Percentiles rank a stretch among this genome's conserved stretches.
These are phyloP conservation scores for Pichia sp. DNA, from an alignment of 1,139 yeast genomes.

Conservation along the genomic window DNA sequence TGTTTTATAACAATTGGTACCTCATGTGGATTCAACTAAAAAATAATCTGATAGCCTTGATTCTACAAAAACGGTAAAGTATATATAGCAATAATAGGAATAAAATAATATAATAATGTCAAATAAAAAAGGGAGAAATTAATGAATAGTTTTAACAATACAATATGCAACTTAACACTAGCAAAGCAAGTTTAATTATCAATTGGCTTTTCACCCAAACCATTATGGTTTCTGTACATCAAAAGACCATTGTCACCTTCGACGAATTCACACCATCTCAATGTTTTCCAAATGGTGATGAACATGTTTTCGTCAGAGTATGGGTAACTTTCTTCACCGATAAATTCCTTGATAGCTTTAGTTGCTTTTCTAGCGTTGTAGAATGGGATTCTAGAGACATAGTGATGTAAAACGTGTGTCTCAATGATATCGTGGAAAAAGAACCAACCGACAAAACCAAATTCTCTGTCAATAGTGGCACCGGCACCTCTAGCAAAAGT, in stretches of 20 bases:
- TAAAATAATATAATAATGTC: too few species aligned
- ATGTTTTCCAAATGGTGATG: conserved; percentile 59
- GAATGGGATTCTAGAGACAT: conserved; percentile 77
- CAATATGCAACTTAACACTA: too few species aligned
- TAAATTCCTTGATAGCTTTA: conserved; percentile 67
- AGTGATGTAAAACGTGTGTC: conserved; percentile 85
- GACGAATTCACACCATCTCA: conserved; percentile 73
- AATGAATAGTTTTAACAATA: too few species aligned
- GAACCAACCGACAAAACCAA: conserved; percentile 73
- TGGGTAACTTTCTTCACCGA: conserved; percentile 66
- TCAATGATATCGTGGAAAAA: conserved; percentile 85
- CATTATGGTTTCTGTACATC: conserved; percentile 72
- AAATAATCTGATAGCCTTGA: too few species aligned
- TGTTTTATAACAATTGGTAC: too few species aligned
- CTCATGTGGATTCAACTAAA: too few species aligned
- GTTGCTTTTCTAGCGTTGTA: conserved; percentile 80
- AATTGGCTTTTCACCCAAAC: conserved; percentile 33
- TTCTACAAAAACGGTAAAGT: too few species aligned
- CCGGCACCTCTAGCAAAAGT: conserved; percentile 87
- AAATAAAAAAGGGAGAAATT: too few species aligned
- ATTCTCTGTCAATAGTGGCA: conserved; percentile 77
- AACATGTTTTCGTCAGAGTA: conserved; percentile 66
- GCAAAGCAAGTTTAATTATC: conserved; percentile 2
- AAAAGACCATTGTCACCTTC: conserved; percentile 72
- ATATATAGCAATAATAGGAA: too few species aligned